A percentile compares a stretch with the other conserved stretches of the same genome.
phyloP scores from a whole-genome alignment of 306 rosid species.

The Trichosanthes cucumerina region DNA sequence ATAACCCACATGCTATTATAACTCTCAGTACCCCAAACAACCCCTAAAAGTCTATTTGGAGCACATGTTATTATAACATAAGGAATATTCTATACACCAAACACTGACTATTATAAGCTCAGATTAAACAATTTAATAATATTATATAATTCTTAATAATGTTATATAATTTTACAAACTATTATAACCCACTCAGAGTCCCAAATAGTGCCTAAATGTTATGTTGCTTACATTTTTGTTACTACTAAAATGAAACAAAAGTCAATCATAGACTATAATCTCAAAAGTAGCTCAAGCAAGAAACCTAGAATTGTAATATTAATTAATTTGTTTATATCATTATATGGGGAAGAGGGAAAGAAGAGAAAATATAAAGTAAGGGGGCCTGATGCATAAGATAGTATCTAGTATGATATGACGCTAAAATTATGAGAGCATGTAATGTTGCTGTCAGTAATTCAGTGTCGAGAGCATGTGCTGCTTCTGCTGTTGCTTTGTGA shows the following conservation, averaged over 20 bases:
- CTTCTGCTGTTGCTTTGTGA: not conserved
- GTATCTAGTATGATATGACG: constrained; percentile 3
- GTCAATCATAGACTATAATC: not conserved
- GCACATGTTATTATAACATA: no score
- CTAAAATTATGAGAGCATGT: constrained; percentile 4
- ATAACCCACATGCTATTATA: no score
- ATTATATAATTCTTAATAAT: no score
- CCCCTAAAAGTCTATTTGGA: no score
- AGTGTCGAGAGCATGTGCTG: constrained; percentile 7
- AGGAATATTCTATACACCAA: no score
- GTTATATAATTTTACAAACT: no score
- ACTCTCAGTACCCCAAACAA: no score
- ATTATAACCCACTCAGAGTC: no score
- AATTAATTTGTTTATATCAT: not conserved
- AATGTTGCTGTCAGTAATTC: constrained; percentile 6
- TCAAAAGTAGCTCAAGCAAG: not conserved
- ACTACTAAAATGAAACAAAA: not conserved
- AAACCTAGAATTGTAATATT: not conserved
- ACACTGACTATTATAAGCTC: no score
- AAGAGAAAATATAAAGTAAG: not conserved
- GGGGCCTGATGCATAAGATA: not conserved
- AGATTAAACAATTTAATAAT: no score
- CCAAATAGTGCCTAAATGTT: no score
- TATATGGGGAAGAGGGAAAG: not conserved
- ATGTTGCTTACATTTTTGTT: not conserved